phyloP scores from a whole-genome alignment of 345 rosid genomes.

The Psidium friedrichsthalianum region DNA sequence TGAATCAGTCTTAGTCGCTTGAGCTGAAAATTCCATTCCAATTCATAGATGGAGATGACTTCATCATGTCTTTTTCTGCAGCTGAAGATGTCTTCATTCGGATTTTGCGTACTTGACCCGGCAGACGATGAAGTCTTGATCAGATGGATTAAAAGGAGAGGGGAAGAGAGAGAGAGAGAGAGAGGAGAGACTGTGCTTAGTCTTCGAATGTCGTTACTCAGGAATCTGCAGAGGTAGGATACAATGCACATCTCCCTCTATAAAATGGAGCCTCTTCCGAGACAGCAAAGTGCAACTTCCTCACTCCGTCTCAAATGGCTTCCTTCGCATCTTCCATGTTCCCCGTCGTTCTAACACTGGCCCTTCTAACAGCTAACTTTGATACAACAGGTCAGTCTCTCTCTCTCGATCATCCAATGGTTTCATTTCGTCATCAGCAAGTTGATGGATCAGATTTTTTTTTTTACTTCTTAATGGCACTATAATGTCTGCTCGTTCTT shows the following conservation, averaged over 20 bases:
- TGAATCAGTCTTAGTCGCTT: too few species aligned
- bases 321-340: neutral
- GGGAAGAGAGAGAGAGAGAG: neutral
- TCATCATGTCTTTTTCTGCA: too few species aligned
- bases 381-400: constrained; percentile 6
- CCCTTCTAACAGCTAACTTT: neutral
- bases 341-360: neutral
- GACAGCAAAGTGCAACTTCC: neutral
- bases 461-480: neutral
- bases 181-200: neutral
- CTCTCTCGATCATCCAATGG: neutral
- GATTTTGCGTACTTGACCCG: too few species aligned
- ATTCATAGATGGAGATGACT: too few species aligned
- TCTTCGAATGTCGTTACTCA: neutral
- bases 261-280: neutral
- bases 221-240: neutral
- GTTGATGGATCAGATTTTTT: neutral
- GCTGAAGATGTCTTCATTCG: too few species aligned
- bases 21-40: too few species aligned
- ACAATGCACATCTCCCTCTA: neutral
- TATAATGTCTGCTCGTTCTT: neutral
- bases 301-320: neutral
- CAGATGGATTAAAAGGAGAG: neutral
- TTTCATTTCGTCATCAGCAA: neutral
- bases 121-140: too few species aligned